Evolutionary conservation across 768 basidiomycete species (phyloP).

Genomic region (Mycena vulgaris): DNA sequence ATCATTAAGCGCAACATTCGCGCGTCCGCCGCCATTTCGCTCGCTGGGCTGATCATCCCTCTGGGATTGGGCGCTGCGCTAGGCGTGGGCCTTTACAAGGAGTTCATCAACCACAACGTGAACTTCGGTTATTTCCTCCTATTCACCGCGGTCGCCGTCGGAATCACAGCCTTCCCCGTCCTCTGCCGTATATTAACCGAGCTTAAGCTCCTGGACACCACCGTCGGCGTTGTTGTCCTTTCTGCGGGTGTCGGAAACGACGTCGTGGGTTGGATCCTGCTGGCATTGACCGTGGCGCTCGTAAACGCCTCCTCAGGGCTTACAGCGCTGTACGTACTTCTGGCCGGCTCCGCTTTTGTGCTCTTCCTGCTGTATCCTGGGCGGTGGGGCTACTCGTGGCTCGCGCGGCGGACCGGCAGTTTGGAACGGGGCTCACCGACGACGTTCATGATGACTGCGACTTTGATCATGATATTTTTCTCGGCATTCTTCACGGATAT

Average conservation of each 20-base stretch:
- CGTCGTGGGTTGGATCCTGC: constrained; percentile 85
- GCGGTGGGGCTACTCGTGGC: constrained; percentile 75
- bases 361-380: constrained; percentile 78
- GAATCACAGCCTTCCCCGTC: constrained; percentile 88
- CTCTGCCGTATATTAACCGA: constrained; percentile 90
- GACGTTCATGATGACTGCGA: constrained; percentile 83
- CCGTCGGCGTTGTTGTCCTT: constrained; percentile 87
- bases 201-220: constrained; percentile 84
- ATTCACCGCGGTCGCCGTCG: constrained; percentile 87
- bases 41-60: constrained; percentile 81
- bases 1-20: constrained; percentile 76
- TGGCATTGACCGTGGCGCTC: constrained; percentile 88
- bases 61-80: constrained; percentile 85
- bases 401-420: constrained; percentile 77
- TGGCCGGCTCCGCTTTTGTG: constrained; percentile 75
- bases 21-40: constrained; percentile 71
- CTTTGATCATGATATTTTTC: constrained; percentile 78
- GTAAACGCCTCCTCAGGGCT: constrained; percentile 84
- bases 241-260: constrained; percentile 89
- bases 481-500: constrained; percentile 91
- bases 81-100: constrained; percentile 81
- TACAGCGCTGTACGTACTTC: constrained; percentile 84
- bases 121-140: constrained; percentile 88
- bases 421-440: constrained; percentile 83
- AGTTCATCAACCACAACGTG: constrained; percentile 71